Evolutionary conservation across 139 green algal genomes (phyloP), one percentile per base, ranked within the genome.

Genomic region (Zygnema circumcarinatum): DNA sequence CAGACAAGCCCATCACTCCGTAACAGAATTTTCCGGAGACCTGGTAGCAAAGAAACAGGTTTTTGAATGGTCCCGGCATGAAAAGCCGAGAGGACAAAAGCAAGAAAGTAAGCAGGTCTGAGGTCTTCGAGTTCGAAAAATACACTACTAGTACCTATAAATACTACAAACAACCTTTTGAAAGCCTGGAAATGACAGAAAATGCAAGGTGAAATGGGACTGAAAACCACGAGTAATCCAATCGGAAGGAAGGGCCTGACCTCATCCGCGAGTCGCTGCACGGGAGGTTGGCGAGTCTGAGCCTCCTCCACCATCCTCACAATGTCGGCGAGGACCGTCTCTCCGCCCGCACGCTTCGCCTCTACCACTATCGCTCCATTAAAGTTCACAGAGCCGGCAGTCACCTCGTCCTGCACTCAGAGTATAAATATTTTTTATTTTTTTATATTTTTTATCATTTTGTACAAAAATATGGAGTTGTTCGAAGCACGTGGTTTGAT

Each of bases 231-330:
- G n/a, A n/a, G n/a, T n/a, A n/a, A n/a, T n/a, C n/a, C n/a, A n/a
- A n/a, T n/a, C n/a, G n/a, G n/a, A n/a, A n/a, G n/a, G n/a, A n/a
- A n/a, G n/a, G n/a, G n/a, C 11, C 79, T 41, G 29, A 98, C 95
- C 1, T 91, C 74, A 76, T 99, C 97, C 1, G 97, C 96, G 85
- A 98, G 90, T 0, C 96, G 93, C 90, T 98, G 96, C 78, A 98
- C 93, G 0, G 96, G 96, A 2, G 96, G 95, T 90, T 97, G 94
- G 0, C 94, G 85, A 0, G 91, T 87, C 91, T 98, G 95, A 3
- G 80, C 90, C 2, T 89, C 76, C 56, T 92, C 91, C 72, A 93
- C 87, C 82, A 92, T 89, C 22, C 81, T 11, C 0, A 96, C 93
- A 29, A 96, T 95, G 84, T 93, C 91, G 2, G 94, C 94, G 41